Percentiles rank a stretch among this genome's conserved stretches.
These are phyloP conservation scores for Wickerhamomyces kurtzmanii DNA, from an alignment of 805 yeast species.

Conservation along the genomic window DNA sequence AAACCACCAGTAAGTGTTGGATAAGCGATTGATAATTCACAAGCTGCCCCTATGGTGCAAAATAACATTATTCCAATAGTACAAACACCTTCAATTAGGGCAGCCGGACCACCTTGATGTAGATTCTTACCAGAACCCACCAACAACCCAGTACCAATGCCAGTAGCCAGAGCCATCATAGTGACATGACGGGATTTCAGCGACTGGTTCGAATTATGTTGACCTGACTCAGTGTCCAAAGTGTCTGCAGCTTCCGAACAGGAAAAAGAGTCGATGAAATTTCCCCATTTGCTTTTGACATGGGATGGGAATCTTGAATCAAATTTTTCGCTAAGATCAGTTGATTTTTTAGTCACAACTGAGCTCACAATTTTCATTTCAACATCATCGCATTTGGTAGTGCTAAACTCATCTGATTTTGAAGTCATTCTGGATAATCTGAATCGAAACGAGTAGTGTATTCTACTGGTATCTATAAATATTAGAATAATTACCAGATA, in stretches of 20 bases:
- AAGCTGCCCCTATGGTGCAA: constrained; percentile 52
- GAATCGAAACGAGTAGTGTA: no score
- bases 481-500: no score
- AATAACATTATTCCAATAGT: constrained; percentile 49
- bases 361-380: no score
- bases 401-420: no score
- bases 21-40: constrained; percentile 58
- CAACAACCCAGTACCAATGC: constrained; percentile 70
- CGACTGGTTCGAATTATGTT: constrained; percentile 22
- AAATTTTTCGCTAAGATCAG: no score
- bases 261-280: constrained; percentile 20
- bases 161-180: constrained; percentile 78
- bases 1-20: constrained; percentile 53
- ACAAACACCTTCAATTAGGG: constrained; percentile 43
- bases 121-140: constrained; percentile 47
- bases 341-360: no score
- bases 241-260: constrained; percentile 1
- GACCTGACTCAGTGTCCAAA: constrained; percentile 8
- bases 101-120: constrained; percentile 35
- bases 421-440: no score
- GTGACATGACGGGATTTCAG: constrained; percentile 40
- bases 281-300: constrained; percentile 10
- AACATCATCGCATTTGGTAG: no score
- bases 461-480: no score
- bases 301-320: no score